Base-by-base conservation (phyloP, 2,329 filamentous ascomycete species). In the Aspergillus jensenii region DNA sequence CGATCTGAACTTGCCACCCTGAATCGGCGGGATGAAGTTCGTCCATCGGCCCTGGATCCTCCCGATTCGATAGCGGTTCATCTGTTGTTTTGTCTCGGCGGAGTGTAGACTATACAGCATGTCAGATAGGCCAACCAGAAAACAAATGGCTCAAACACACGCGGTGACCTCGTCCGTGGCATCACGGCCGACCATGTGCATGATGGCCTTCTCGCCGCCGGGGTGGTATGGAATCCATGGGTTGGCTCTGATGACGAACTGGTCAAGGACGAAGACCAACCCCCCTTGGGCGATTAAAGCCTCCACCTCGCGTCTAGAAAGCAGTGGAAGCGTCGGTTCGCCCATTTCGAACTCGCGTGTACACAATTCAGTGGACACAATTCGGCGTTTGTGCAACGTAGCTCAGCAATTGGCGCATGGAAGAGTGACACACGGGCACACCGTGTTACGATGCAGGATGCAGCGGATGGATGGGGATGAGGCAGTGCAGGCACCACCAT, bases 151-250 rank as follows among this genome's bases (percentile, higher is more conserved):
- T 37, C 35, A 37, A 37, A n/a, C 88, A 48, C 81, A 96, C 90
- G 87, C 90, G 69, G 88, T 90, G 54, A 97, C 86, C 76, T 98
- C 93, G 72, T 96, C 92, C 9, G 93, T 96, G 44, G 91, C 93
- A 84, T 96, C 92, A 76, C 89, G 85, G 55, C 92, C 92, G 59
- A 97, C 83, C 90, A 97, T 93, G 71, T 98, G 93, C 71, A 85
- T 79, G 64, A 98, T 95, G 56, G 93, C 84, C 76, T 90, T 92
- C 66, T 92, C 86, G 64, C 95, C 95, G 47, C 95, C 95, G 11
- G 95, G 93, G 69, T 98, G 93, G 68, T 90, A 97, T 50, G 86
- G 86, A 48, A 95, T 77, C 92, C 92, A 37, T 15, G 47, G 4
- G 23, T 37, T 21, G 9, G 31, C 46, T 31, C 37, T 49, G 31